A percentile compares a stretch with the other conserved stretches of the same genome.
phyloP scores from a whole-genome alignment of 495 filamentous ascomycete species.

The Neohortaea acidophila region DNA sequence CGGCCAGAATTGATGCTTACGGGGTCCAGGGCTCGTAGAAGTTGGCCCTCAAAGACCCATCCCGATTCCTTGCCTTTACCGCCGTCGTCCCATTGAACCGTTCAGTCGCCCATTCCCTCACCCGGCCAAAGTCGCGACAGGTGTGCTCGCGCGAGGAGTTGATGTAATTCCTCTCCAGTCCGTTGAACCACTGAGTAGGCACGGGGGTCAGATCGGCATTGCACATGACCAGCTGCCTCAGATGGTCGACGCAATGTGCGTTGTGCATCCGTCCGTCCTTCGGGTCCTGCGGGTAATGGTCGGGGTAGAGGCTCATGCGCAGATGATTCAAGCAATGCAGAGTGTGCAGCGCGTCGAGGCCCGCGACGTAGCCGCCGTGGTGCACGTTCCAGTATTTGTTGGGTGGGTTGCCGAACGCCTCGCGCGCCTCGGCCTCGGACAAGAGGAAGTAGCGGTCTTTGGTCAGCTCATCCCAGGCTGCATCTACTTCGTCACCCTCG shows the following conservation, averaged over 20 bases:
- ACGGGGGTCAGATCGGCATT: slow-evolving; percentile 9
- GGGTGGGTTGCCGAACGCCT: slow-evolving; percentile 3
- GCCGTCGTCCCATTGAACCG: slow-evolving; percentile 12
- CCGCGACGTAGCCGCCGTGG: slow-evolving; percentile 10
- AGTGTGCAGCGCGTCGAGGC: slow-evolving; percentile 10
- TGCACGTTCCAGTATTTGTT: slow-evolving; percentile 10
- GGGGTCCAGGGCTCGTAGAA: too few species aligned
- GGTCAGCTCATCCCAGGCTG: slow-evolving; percentile 6
- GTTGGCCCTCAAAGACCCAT: too few species aligned
- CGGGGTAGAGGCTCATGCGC: slow-evolving; percentile 8
- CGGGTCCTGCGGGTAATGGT: slow-evolving; percentile 9
- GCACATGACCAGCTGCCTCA: slow-evolving; percentile 11
- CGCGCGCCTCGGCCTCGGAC: slow-evolving; percentile 4
- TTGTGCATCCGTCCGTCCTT: slow-evolving; percentile 3
- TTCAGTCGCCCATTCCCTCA: slow-evolving; percentile 9
- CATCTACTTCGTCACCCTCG: slow-evolving; percentile 3
- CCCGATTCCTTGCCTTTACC: slow-evolving; percentile 10
- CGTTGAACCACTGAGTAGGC: slow-evolving; percentile 9
- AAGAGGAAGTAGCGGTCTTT: slow-evolving; percentile 13
- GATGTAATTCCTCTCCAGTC: slow-evolving; percentile 15
- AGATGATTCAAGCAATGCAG: slow-evolving; percentile 12
- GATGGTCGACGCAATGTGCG: slow-evolving; percentile 13
- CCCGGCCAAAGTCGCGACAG: slow-evolving; percentile 6
- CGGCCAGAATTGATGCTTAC: too few species aligned
- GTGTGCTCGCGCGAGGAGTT: slow-evolving; percentile 10